phyloP scores from a whole-genome alignment of 306 rosid genomes.

The Luffa acutangula region DNA sequence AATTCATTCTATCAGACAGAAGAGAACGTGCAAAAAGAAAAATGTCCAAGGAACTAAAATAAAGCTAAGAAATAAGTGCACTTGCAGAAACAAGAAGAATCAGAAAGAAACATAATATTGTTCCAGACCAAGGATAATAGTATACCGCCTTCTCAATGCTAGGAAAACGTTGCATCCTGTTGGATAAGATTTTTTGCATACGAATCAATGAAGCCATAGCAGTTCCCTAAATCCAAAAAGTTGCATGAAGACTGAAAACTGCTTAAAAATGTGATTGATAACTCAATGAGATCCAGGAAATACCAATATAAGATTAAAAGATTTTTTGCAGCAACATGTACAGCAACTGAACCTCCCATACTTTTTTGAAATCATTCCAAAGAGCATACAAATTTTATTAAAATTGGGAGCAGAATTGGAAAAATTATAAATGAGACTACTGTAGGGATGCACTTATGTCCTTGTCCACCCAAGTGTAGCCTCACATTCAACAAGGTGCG shows the following conservation, averaged over 20 bases:
- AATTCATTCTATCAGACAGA: neutral
- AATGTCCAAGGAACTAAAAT: neutral
- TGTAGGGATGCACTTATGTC: neutral
- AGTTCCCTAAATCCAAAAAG: slow-evolving; percentile 65
- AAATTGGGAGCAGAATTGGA: neutral
- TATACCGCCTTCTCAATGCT: slow-evolving; percentile 82
- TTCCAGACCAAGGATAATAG: neutral
- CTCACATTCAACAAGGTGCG: neutral
- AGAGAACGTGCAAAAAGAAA: neutral
- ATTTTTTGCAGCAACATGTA: slow-evolving; percentile 73
- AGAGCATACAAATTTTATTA: neutral
- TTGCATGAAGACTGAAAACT: neutral
- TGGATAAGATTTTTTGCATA: slow-evolving; percentile 88
- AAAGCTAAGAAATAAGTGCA: neutral
- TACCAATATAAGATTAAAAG: slow-evolving; percentile 12
- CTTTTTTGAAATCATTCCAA: slow-evolving; percentile 23
- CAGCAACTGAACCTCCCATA: slow-evolving; percentile 98
- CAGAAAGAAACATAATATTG: neutral
- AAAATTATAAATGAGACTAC: neutral
- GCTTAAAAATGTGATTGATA: neutral
- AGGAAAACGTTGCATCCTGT: slow-evolving; percentile 78
- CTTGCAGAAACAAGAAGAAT: neutral
- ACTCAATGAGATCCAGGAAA: slow-evolving; percentile 5
- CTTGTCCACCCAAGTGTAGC: neutral
- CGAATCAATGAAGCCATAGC: slow-evolving; percentile 89